Base-by-base conservation (phyloP, 1,284 basidiomycete species). In the Irpex sp. region DNA sequence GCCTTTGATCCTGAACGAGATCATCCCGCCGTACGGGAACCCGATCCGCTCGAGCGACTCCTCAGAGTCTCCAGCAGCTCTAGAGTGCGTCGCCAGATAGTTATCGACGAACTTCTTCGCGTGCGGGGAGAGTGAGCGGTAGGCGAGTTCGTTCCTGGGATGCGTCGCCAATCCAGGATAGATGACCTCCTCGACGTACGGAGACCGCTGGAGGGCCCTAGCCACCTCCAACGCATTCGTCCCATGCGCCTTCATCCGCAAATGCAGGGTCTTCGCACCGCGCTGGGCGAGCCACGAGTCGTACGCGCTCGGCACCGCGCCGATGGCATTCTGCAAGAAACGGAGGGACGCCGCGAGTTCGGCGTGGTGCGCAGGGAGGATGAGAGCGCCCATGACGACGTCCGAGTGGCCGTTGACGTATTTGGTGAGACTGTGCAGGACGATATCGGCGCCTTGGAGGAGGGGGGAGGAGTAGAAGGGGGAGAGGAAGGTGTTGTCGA, bases 371-470 rank as follows among this genome's bases (percentile, higher is more conserved):
- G 84, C 71, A 15, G 89, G 88, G 7, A 97, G 82, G 69, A 94
- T 88, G 62, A 92, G 77, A 0, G 89, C 88, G 44, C 95, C 96
- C 84, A 94, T 92, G 71, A 97, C 82, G 71, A 96, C 92, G 73
- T 98, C 96, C 0, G 91, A 92, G 78, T 97, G 95, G 0, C 96
- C 96, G 73, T 95, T 95, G 73, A 97, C 81, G 79, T 97, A 98
- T 77, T 98, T 98, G 0, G 94, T 93, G 57, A 94, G 79, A 54
- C 84, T 85, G 82, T 96, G 90, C 48, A 92, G 65, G 69, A 94
- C 92, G 67, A 95, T 80, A 73, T 95, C 93, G 17, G 94, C 94
- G 40, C 94, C 92, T 48, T 91, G 87, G 54, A 89, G 82, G 36
- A 98, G 85, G 0, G 96, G 96, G 1, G 93, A 95, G 62, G 90